A percentile compares a stretch with the other conserved stretches of the same genome.
Conservation (phyloP, 2,329 filamentous ascomycete genomes). For the Clathrospora elynae region DNA sequence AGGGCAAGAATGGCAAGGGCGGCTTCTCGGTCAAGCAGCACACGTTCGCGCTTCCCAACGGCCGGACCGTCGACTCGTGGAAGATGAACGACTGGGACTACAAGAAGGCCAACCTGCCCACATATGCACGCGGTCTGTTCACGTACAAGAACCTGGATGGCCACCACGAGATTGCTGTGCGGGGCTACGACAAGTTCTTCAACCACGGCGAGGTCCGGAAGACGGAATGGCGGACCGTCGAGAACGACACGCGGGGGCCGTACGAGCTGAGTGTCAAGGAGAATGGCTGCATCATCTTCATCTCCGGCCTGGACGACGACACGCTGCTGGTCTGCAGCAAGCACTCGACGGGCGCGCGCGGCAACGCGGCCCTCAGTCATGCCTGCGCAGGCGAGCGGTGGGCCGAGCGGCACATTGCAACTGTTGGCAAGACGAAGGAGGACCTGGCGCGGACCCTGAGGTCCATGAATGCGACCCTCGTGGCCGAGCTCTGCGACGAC, state of each 20-base stretch:
- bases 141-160: constrained; percentile 72
- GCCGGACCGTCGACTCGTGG: constrained; percentile 84
- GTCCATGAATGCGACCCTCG: constrained; percentile 85
- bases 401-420: constrained; percentile 77
- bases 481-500: constrained; percentile 96
- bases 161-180: constrained; percentile 76
- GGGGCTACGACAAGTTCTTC: constrained; percentile 99
- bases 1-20: constrained; percentile 51
- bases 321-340: constrained; percentile 97
- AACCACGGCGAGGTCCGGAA: constrained; percentile 81
- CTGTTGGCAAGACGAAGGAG: constrained; percentile 75
- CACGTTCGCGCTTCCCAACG: constrained; percentile 71
- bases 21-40: constrained; percentile 78
- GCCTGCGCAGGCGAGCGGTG: constrained; percentile 81
- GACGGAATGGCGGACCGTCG: constrained; percentile 83
- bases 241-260: constrained; percentile 75
- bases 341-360: constrained; percentile 86
- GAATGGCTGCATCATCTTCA: constrained; percentile 99
- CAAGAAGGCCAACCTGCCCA: constrained; percentile 83
- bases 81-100: constrained; percentile 95
- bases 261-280: constrained; percentile 98
- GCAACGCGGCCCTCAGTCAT: constrained; percentile 76
- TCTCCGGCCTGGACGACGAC: constrained; percentile 86
- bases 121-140: constrained; percentile 91
- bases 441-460: constrained; percentile 79